Percentiles rank a stretch among this genome's conserved stretches.
phyloP scores from a whole-genome alignment of 352 stramenopile species.

The Phytophthora nicotianae region DNA sequence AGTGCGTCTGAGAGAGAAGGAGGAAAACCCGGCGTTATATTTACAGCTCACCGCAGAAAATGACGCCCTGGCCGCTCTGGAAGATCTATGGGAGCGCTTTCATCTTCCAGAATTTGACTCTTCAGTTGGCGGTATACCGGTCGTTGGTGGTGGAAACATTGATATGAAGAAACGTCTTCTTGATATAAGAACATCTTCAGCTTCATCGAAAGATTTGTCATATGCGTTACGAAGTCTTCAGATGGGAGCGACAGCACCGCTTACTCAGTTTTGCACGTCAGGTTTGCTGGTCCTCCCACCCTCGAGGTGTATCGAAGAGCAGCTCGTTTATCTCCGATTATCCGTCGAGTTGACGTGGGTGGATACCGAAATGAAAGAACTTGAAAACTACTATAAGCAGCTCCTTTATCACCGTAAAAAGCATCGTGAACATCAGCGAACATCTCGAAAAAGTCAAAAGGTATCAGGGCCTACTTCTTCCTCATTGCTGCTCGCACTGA shows the following conservation, averaged over 20 bases:
- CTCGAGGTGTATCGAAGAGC: slow-evolving; percentile 7
- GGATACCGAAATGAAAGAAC: slow-evolving; percentile 40
- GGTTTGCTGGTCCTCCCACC: slow-evolving; percentile 18
- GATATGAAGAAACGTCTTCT: slow-evolving; percentile 30
- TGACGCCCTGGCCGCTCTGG: slow-evolving; percentile 18
- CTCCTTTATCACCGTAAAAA: slow-evolving; percentile 46
- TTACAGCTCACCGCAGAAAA: slow-evolving; percentile 15
- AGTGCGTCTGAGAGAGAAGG: slow-evolving; percentile 6
- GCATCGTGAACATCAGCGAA: slow-evolving; percentile 29
- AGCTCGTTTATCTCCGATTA: slow-evolving; percentile 44
- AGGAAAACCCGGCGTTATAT: not conserved
- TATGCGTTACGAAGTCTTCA: slow-evolving; percentile 27
- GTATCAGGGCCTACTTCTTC: not conserved
- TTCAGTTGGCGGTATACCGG: not conserved
- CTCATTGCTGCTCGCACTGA: slow-evolving; percentile 20
- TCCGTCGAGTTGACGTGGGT: slow-evolving; percentile 55
- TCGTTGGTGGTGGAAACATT: slow-evolving; percentile 29
- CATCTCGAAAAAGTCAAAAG: slow-evolving; percentile 2
- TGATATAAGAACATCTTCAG: not conserved
- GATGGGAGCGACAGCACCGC: slow-evolving; percentile 16
- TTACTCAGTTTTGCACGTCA: slow-evolving; percentile 24
- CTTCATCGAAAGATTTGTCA: slow-evolving; percentile 24
- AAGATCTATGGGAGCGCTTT: slow-evolving; percentile 35
- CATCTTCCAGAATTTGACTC: slow-evolving; percentile 25
- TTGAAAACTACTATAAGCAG: slow-evolving; percentile 49